Conservation (phyloP, 148 eudicot genomes). For the Nepenthes mirabilis region DNA sequence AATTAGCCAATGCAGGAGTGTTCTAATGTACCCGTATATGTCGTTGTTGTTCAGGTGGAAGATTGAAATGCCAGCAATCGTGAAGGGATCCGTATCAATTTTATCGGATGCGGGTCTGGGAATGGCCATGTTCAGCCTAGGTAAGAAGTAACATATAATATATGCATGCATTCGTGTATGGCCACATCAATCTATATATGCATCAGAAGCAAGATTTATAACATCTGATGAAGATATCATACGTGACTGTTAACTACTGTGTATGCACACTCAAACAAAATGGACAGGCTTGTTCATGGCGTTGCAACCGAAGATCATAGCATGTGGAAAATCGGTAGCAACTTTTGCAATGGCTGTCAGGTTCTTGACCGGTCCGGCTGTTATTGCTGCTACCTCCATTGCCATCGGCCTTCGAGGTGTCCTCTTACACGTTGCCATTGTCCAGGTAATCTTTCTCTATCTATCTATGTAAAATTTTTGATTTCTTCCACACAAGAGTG, state of each 20-base stretch:
- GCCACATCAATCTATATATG: too few species aligned
- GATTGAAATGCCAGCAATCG: constrained; percentile 79
- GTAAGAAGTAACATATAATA: constrained; percentile 16
- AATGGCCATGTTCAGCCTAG: constrained; percentile 99
- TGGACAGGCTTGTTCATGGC: constrained; percentile 94
- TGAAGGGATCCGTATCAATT: constrained; percentile 77
- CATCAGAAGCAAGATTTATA: too few species aligned
- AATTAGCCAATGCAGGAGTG: too few species aligned
- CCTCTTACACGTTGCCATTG: constrained; percentile 82
- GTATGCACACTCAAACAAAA: background rate
- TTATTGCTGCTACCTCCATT: constrained; percentile 91
- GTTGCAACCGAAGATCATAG: constrained; percentile 81
- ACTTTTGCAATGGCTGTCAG: constrained; percentile 93
- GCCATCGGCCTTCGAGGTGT: constrained; percentile 83
- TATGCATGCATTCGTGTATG: too few species aligned
- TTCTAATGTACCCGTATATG: too few species aligned
- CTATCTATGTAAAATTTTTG: too few species aligned
- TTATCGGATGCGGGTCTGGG: constrained; percentile 97
- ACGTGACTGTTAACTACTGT: too few species aligned
- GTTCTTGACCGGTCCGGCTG: constrained; percentile 96
- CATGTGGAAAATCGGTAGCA: constrained; percentile 83
- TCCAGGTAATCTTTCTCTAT: constrained; percentile 40
- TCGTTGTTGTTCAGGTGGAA: constrained; percentile 43
- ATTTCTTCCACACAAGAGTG: too few species aligned
- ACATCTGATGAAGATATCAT: too few species aligned